Evolutionary conservation across 2,329 filamentous ascomycete genomes (phyloP), one percentile per base, ranked within the genome.

Genomic region (Fusarium nematophilum): DNA sequence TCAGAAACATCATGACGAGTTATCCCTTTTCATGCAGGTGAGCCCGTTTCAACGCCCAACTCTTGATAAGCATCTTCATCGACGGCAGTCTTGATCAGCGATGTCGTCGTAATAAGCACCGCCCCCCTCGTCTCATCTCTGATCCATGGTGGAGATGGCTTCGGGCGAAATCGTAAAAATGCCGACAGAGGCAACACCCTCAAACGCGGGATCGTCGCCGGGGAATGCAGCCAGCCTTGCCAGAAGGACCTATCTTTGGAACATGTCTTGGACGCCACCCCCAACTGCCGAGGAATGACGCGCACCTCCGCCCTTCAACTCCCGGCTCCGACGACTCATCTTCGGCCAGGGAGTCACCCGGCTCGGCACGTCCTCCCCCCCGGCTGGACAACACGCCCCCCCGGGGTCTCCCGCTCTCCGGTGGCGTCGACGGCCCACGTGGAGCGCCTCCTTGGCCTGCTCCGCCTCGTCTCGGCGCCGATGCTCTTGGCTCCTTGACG

Each of bases 361-460:
- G 61, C 30, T 64, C 60, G 60, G 48, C 53, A 57, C 42, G 29
- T 25, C 37, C 13, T 37, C 37, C n/a, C n/a, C n/a, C n/a, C n/a
- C n/a, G n/a, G n/a, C n/a, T n/a, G n/a, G n/a, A n/a, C n/a, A n/a
- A n/a, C n/a, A n/a, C n/a, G 33, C 9, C 31, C 2, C 31, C n/a
- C 6, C 33, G 33, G 56, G 30, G 34, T 10, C 14, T 55, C 31
- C 29, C 8, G 26, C 17, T 10, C 40, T 13, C 13, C 23, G 15
- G 27, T 21, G 30, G 30, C 31, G 36, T 21, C 42, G 33, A 9
- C 40, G 30, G 30, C 11, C 44, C 44, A 47, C 44, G 44, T 38
- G 31, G 23, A 30, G 25, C 33, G 21, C 33, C 44, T 38, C 33
- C 44, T 38, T 38, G 33, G 33, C 44, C 33, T 36, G 30, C 30